A percentile compares a stretch with the other conserved stretches of the same genome.
phyloP scores from a whole-genome alignment of 495 filamentous ascomycete genomes.

The Lepraria neglecta region DNA sequence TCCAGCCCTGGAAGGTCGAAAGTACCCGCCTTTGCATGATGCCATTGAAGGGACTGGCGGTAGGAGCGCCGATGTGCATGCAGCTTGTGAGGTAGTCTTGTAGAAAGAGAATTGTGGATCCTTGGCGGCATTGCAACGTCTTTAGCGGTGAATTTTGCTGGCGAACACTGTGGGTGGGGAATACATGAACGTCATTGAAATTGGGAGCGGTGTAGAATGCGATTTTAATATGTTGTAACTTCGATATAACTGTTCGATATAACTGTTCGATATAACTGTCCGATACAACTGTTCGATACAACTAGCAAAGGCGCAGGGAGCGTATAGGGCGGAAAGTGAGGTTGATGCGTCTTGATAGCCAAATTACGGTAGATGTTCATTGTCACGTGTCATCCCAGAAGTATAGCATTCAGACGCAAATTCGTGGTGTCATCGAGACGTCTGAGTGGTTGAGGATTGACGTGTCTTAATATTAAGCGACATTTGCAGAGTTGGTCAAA shows the following conservation, averaged over 20 bases:
- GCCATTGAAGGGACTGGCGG: conserved; percentile 8
- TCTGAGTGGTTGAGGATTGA: not conserved
- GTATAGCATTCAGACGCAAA: too few species aligned
- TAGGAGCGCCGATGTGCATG: not conserved
- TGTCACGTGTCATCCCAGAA: too few species aligned
- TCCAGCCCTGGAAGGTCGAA: conserved; percentile 10
- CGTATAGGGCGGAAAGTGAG: not conserved
- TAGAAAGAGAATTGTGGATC: not conserved
- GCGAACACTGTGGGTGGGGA: not conserved
- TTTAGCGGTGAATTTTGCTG: not conserved
- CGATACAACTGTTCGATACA: too few species aligned
- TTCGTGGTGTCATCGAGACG: too few species aligned
- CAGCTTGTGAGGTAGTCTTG: not conserved
- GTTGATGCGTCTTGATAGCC: conserved; percentile 2
- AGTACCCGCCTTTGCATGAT: conserved; percentile 15
- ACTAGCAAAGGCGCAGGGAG: not conserved
- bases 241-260: too few species aligned
- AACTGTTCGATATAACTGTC: too few species aligned
- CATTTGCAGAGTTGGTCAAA: not conserved
- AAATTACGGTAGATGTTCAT: not conserved
- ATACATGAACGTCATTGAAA: not conserved
- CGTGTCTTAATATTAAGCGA: not conserved
- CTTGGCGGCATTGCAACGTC: too few species aligned
- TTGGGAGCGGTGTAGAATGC: not conserved
- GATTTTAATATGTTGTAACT: not conserved